Percentiles rank a stretch among this genome's conserved stretches.
phyloP scores from a whole-genome alignment of 2,329 filamentous ascomycete genomes.

The Stachybotrys echinatus region DNA sequence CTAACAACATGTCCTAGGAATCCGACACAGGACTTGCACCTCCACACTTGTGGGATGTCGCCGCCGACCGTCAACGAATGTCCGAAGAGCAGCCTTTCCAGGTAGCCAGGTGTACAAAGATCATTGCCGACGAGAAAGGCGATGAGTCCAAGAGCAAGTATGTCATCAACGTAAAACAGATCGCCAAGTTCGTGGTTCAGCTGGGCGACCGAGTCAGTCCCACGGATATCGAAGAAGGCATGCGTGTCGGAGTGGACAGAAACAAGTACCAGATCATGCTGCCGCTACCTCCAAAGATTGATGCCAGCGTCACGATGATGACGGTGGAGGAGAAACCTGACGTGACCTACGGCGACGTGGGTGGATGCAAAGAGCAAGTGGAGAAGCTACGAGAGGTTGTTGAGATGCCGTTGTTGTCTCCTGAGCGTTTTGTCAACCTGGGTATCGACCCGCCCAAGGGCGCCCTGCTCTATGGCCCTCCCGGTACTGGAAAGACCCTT shows the following conservation, averaged over 20 bases:
- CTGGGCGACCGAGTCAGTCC: slow-evolving; percentile 94
- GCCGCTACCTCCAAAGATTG: slow-evolving; percentile 94
- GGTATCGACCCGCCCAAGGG: slow-evolving; percentile 98
- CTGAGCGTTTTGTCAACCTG: slow-evolving; percentile 96
- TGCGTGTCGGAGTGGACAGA: slow-evolving; percentile 95
- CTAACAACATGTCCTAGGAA: slow-evolving; percentile 59
- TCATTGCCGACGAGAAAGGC: slow-evolving; percentile 90
- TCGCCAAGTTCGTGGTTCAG: slow-evolving; percentile 98
- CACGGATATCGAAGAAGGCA: slow-evolving; percentile 98
- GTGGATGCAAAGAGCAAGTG: slow-evolving; percentile 98
- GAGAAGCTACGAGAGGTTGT: slow-evolving; percentile 98
- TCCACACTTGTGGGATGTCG: slow-evolving; percentile 97
- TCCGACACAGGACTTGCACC: slow-evolving; percentile 97
- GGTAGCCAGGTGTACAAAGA: slow-evolving; percentile 97
- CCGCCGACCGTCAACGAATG: slow-evolving; percentile 97
- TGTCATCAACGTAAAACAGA: slow-evolving; percentile 99
- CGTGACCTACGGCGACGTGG: slow-evolving; percentile 97
- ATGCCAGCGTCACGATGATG: slow-evolving; percentile 99
- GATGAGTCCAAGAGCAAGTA: slow-evolving; percentile 99
- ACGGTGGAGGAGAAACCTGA: slow-evolving; percentile 99
- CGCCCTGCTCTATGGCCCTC: slow-evolving; percentile 91
- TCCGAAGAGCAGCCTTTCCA: slow-evolving; percentile 95
- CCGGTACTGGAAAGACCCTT: slow-evolving; percentile 97
- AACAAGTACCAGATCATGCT: slow-evolving; percentile 99
- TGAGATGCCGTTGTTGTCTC: slow-evolving; percentile 94